A percentile compares a stretch with the other conserved stretches of the same genome.
These are phyloP conservation scores for Podila verticillata DNA, from an alignment of 192 early-diverging fungal species.

Conservation along the genomic window DNA sequence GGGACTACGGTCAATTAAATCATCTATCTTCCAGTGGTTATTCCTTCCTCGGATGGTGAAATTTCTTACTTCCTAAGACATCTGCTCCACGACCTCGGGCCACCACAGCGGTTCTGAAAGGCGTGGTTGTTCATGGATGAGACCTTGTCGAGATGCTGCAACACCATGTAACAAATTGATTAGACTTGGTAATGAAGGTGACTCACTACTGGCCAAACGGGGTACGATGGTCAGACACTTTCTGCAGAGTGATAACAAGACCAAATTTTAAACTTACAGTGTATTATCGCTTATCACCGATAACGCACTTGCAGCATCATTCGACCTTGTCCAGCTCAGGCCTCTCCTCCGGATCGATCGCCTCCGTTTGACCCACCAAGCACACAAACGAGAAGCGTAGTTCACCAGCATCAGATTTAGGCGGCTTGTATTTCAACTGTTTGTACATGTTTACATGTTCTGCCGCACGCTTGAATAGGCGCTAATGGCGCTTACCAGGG, in stretches of 20 bases:
- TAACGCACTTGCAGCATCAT: too few relatives aligned
- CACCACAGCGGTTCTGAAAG: conserved; percentile 8
- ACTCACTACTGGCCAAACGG: too few relatives aligned
- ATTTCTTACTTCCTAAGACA: conserved; percentile 18
- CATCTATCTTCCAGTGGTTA: not conserved
- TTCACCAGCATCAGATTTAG: conserved; percentile 1
- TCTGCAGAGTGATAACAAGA: too few relatives aligned
- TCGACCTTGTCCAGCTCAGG: too few relatives aligned
- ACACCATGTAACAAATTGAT: conserved; percentile 1
- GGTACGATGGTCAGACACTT: too few relatives aligned
- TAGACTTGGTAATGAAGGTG: not conserved
- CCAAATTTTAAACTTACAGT: too few relatives aligned
- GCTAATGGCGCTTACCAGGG: conserved; percentile 20
- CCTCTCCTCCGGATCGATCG: too few relatives aligned
- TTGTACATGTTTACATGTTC: conserved; percentile 14
- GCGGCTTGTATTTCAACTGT: conserved; percentile 2
- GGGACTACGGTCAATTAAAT: conserved; percentile 11
- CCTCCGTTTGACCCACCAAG: too few relatives aligned
- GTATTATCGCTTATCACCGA: too few relatives aligned
- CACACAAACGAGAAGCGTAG: conserved; percentile 12
- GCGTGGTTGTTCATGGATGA: not conserved
- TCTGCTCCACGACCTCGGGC: not conserved
- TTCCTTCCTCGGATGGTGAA: conserved; percentile 2
- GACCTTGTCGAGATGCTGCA: not conserved
- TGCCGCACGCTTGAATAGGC: conserved; percentile 28